Base-by-base conservation (phyloP, 1,284 basidiomycete genomes). In the Malassezia obtusa region DNA sequence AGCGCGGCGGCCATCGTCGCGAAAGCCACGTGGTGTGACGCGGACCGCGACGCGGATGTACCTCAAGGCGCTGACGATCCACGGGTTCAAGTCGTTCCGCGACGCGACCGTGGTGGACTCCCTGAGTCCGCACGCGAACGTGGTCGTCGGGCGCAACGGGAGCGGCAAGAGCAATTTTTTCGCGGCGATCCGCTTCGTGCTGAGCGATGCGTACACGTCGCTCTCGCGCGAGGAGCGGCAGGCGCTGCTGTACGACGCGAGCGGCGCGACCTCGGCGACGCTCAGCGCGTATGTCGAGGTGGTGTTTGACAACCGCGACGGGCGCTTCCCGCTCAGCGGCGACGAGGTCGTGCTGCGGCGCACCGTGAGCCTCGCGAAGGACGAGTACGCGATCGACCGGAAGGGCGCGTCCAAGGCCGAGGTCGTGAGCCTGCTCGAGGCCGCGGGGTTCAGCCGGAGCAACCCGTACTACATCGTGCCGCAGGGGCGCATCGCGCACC, bases 391-490 rank as follows among this genome's bases (percentile, higher is more conserved):
- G 62, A 79, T 98, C 40, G 94, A 99, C 77, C 85, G 87, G 77
- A 96, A 95, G 78, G 88, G 84, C 59, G 86, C 87, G 0, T 88
- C 84, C 75, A 96, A 95, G 75, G 90, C 89, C 5, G 94, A 99
- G 66, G 89, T 99, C 22, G 87, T 91, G 87, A 71, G 68, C 44
- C 63, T 73, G 30, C 64, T 73, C 48, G 71, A 73, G 49, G 61
- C 60, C 2, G 94, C 94, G 0, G 92, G 94, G 2, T 99, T 99
- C 77, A 90, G 87, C 74, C 86, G 89, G 71, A 87, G 86, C 32
- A 98, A 98, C 68, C 94, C 94, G 0, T 99, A 98, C 76, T 99
- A 98, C 71, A 99, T 99, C 60, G 92, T 98, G 0, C 92, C 92
- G 0, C 92, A 98, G 78, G 92, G 92, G 55, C 79, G 92, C 85